phyloP scores from a whole-genome alignment of 306 rosid species.

The Quercus suber region DNA sequence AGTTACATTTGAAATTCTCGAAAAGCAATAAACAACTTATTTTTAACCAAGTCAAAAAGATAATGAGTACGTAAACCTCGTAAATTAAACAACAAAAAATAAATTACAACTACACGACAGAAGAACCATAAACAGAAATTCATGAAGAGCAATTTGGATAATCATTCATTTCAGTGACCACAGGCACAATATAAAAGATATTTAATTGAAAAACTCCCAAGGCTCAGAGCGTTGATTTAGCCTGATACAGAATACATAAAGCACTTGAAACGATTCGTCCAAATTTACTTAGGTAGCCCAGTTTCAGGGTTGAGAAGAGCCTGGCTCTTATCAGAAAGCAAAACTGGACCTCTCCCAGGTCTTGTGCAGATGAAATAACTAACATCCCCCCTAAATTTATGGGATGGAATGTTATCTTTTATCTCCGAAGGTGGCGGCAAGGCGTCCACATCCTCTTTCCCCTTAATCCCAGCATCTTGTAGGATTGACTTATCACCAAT shows the following conservation, averaged over 20 bases:
- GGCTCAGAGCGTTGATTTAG: constrained; percentile 10
- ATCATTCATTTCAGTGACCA: constrained; percentile 20
- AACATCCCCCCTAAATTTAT: constrained; percentile 78
- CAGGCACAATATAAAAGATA: constrained; percentile 28
- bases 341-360: constrained; percentile 92
- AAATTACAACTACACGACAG: no score
- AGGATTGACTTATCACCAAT: constrained; percentile 82
- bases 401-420: constrained; percentile 60
- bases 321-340: constrained; percentile 63
- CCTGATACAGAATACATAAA: constrained; percentile 27
- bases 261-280: constrained; percentile 3
- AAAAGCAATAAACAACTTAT: constrained; percentile 12
- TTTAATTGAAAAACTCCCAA: constrained; percentile 28
- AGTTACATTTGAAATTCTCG: neutral
- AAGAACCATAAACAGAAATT: constrained; percentile 11
- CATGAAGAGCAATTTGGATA: constrained; percentile 19
- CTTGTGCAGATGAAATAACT: constrained; percentile 94
- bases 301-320: constrained; percentile 75
- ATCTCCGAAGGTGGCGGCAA: constrained; percentile 78
- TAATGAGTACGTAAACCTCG: neutral
- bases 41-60: neutral
- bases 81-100: neutral
- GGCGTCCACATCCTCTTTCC: constrained; percentile 56
- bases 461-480: constrained; percentile 70
- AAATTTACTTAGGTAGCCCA: constrained; percentile 71